Percentiles rank a stretch among this genome's conserved stretches.
phyloP scores from a whole-genome alignment of 148 eudicot genomes.

The Vaccinium corymbosum region DNA sequence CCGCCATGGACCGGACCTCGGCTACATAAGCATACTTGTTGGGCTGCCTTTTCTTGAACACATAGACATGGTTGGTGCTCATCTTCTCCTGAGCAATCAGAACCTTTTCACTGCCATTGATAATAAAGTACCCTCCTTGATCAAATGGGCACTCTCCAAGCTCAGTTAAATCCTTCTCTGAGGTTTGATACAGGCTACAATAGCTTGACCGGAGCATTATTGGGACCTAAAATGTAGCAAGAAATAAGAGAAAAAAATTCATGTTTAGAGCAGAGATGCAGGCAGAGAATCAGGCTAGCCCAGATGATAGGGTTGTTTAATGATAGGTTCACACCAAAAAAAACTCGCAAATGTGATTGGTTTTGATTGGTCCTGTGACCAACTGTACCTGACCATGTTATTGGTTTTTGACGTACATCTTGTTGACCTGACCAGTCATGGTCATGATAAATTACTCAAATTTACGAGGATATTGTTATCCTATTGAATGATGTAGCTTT shows the following conservation, averaged over 20 bases:
- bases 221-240: conserved; percentile 63
- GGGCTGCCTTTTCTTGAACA: conserved; percentile 64
- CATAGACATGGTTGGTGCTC: conserved; percentile 81
- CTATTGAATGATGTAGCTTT: too few species aligned
- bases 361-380: neutral
- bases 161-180: conserved; percentile 94
- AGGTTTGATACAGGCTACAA: conserved; percentile 70
- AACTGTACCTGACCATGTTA: neutral
- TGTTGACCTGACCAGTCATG: neutral
- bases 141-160: conserved; percentile 94
- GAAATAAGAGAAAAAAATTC: neutral
- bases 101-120: conserved; percentile 84
- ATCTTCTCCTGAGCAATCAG: conserved; percentile 82
- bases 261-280: neutral
- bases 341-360: neutral
- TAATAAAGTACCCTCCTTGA: conserved; percentile 81
- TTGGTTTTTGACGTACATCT: neutral
- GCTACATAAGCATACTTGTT: conserved; percentile 60
- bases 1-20: conserved; percentile 58
- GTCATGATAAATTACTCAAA: neutral
- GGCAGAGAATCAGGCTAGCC: neutral
- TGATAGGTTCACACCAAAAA: neutral
- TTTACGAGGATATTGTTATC: neutral
- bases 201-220: conserved; percentile 96
- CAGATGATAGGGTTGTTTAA: neutral